Conservation (phyloP, 495 filamentous ascomycete species). For the Aspergillus haitiensis region DNA sequence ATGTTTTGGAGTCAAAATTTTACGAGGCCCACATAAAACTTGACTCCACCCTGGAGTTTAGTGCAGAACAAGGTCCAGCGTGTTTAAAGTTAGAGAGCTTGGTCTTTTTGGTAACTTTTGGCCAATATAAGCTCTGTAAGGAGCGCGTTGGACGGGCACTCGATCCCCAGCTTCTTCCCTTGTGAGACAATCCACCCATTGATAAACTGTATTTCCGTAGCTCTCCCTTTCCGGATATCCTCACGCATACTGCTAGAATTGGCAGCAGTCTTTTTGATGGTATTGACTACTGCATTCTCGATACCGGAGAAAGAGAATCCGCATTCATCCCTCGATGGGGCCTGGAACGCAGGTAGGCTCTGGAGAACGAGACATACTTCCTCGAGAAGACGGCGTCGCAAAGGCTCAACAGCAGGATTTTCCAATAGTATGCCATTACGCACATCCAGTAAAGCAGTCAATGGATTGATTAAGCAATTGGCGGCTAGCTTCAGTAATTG, state of each 20-base stretch:
- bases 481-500: slow-evolving; percentile 73
- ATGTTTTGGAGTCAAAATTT: background rate
- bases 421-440: slow-evolving; percentile 65
- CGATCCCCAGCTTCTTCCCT: slow-evolving; percentile 57
- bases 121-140: slow-evolving; percentile 55
- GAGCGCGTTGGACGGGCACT: slow-evolving; percentile 58
- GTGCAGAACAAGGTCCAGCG: background rate
- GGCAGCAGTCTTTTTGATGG: slow-evolving; percentile 56
- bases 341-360: slow-evolving; percentile 58
- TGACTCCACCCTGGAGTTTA: background rate
- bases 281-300: slow-evolving; percentile 49
- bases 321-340: slow-evolving; percentile 43
- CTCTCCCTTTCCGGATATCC: slow-evolving; percentile 59
- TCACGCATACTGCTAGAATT: slow-evolving; percentile 77
- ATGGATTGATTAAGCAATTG: slow-evolving; percentile 71
- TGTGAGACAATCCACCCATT: slow-evolving; percentile 71
- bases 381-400: slow-evolving; percentile 51
- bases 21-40: background rate
- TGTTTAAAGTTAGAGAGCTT: background rate
- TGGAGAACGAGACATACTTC: slow-evolving; percentile 56
- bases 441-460: slow-evolving; percentile 66
- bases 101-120: slow-evolving; percentile 30
- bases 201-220: slow-evolving; percentile 73
- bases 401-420: slow-evolving; percentile 45
- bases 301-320: slow-evolving; percentile 50